These are phyloP conservation scores for Arthrocladium fulminans DNA, from an alignment of 2,329 filamentous ascomycete species.

Conservation along the genomic window DNA sequence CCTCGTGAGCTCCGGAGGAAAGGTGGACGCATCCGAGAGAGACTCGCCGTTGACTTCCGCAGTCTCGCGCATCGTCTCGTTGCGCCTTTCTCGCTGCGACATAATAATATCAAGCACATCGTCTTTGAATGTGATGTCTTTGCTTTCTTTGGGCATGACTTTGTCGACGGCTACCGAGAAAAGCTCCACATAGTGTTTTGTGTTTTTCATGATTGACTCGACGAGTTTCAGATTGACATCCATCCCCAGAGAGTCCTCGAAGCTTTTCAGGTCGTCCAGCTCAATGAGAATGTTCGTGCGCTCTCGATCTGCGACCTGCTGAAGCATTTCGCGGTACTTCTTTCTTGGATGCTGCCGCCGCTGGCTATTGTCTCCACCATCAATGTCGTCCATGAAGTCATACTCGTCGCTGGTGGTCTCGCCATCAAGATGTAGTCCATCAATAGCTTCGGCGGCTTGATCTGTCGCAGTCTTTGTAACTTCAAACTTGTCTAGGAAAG, in stretches of 20 bases:
- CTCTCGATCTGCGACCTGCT: constrained; percentile 74
- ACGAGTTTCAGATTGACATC: constrained; percentile 60
- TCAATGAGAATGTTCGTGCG: constrained; percentile 74
- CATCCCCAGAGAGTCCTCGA: constrained; percentile 61
- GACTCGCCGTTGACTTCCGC: constrained; percentile 58
- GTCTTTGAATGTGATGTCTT: constrained; percentile 87
- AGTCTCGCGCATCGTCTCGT: constrained; percentile 63
- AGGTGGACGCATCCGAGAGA: constrained; percentile 62
- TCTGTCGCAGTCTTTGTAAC: constrained; percentile 58
- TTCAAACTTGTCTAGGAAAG: constrained; percentile 85
- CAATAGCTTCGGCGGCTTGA: constrained; percentile 67
- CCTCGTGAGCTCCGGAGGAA: constrained; percentile 83
- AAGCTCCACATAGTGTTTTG: constrained; percentile 90
- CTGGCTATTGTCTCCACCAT: constrained; percentile 44
- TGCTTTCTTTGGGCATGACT: constrained; percentile 67
- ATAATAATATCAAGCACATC: constrained; percentile 96
- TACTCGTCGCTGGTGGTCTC: constrained; percentile 83
- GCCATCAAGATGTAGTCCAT: constrained; percentile 76
- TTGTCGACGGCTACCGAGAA: constrained; percentile 81
- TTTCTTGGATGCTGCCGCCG: constrained; percentile 52
- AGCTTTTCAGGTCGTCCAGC: constrained; percentile 77
- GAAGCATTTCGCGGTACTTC: constrained; percentile 84
- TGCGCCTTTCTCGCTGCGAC: constrained; percentile 78
- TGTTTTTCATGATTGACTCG: constrained; percentile 78
- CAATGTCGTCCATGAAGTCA: constrained; percentile 81